Evolutionary conservation across 2,329 filamentous ascomycete species (phyloP).

Genomic region (Knufia petricola): DNA sequence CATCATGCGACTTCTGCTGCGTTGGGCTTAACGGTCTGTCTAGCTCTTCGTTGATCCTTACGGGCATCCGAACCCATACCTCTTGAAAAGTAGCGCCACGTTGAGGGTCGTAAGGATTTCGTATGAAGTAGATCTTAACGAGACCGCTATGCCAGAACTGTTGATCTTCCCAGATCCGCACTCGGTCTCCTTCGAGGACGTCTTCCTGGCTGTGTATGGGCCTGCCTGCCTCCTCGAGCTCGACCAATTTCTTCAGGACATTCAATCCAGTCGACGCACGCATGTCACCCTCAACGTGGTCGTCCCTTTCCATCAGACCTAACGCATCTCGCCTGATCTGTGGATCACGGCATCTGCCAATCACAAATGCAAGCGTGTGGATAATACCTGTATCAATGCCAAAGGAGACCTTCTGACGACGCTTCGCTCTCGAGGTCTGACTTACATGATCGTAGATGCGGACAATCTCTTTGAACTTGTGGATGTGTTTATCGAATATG

Average conservation of each 20-base stretch:
- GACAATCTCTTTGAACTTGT: slow-evolving; percentile 23
- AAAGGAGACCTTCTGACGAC: slow-evolving; percentile 20
- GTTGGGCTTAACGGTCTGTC: slow-evolving; percentile 12
- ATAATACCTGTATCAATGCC: slow-evolving; percentile 27
- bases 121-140: slow-evolving; percentile 20
- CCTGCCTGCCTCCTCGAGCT: slow-evolving; percentile 18
- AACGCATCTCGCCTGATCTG: slow-evolving; percentile 24
- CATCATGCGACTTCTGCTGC: slow-evolving; percentile 7
- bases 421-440: slow-evolving; percentile 10
- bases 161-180: slow-evolving; percentile 21
- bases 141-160: slow-evolving; percentile 20
- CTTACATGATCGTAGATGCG: slow-evolving; percentile 23
- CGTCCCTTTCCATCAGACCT: slow-evolving; percentile 19
- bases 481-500: slow-evolving; percentile 22
- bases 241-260: slow-evolving; percentile 15
- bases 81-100: slow-evolving; percentile 15
- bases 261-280: slow-evolving; percentile 17
- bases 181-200: slow-evolving; percentile 15
- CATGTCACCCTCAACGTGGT: slow-evolving; percentile 19
- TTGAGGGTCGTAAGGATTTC: slow-evolving; percentile 18
- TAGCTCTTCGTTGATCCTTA: slow-evolving; percentile 10
- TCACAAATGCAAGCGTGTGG: slow-evolving; percentile 23
- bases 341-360: slow-evolving; percentile 26
- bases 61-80: slow-evolving; percentile 13
- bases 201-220: slow-evolving; percentile 13